phyloP scores from a whole-genome alignment of 129 eudicot species.

The Arctium lappa region DNA sequence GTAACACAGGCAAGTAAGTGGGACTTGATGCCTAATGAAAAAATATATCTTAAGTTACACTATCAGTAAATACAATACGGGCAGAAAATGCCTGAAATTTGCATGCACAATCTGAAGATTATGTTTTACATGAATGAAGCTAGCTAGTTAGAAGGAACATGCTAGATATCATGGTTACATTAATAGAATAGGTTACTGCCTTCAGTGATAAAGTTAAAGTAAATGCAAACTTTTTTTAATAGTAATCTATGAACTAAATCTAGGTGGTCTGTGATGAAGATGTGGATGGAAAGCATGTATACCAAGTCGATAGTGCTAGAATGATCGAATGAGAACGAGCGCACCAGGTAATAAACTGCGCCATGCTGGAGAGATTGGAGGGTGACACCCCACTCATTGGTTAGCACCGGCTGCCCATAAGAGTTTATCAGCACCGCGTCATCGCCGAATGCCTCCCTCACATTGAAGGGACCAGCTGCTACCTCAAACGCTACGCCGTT shows the following conservation, averaged over 20 bases:
- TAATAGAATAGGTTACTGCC: neutral
- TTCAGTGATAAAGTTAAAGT: neutral
- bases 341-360: conserved; percentile 67
- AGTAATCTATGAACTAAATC: neutral
- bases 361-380: conserved; percentile 82
- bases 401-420: conserved; percentile 67
- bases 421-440: conserved; percentile 69
- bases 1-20: too few species aligned
- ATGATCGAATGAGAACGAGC: conserved; percentile 35
- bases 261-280: neutral
- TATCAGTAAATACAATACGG: too few species aligned
- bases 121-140: too few species aligned
- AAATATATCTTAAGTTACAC: too few species aligned
- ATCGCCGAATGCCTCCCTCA: conserved; percentile 74
- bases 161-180: neutral
- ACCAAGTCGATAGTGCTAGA: conserved; percentile 52
- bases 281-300: neutral
- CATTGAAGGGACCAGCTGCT: conserved; percentile 60
- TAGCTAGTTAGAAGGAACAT: too few species aligned
- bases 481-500: conserved; percentile 84
- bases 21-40: too few species aligned
- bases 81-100: too few species aligned
- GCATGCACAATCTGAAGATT: too few species aligned
- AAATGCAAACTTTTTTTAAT: neutral
- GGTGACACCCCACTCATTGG: conserved; percentile 91